Percentiles rank a stretch among this genome's conserved stretches.
Conservation (phyloP, 108 stramenopile species). For the Fragilaria crotonensis region DNA sequence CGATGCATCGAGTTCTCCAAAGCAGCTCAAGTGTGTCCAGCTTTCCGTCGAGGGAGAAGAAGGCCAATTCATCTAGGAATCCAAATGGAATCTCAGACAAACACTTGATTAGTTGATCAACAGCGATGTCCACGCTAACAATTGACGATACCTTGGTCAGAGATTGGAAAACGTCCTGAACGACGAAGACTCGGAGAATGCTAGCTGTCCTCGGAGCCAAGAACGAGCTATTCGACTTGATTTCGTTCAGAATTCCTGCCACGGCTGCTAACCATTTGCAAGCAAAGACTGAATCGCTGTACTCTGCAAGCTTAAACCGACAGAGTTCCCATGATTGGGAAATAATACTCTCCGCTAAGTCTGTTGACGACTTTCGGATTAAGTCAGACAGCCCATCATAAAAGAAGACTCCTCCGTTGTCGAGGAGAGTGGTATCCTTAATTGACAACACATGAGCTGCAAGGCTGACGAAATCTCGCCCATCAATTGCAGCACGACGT, state of each 20-base stretch:
- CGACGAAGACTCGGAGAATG: conserved; percentile 30
- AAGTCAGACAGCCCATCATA: conserved; percentile 33
- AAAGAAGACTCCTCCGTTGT: conserved; percentile 21
- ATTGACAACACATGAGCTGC: conserved; percentile 24
- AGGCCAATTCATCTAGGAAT: conserved; percentile 12
- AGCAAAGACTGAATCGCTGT: conserved; percentile 15
- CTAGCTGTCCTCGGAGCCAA: conserved; percentile 41
- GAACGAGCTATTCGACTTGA: conserved; percentile 7
- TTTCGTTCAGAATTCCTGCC: conserved; percentile 15
- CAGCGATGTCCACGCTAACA: conserved; percentile 11
- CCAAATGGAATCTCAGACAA: conserved; percentile 14
- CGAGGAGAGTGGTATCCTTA: conserved; percentile 11
- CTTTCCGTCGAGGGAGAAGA: conserved; percentile 4
- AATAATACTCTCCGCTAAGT: conserved; percentile 29
- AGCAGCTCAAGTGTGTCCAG: background rate
- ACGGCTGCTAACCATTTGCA: conserved; percentile 12
- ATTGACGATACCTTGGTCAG: conserved; percentile 25
- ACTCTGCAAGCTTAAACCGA: conserved; percentile 18
- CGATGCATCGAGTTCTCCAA: background rate
- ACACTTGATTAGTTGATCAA: conserved; percentile 20
- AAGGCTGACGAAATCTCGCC: conserved; percentile 52
- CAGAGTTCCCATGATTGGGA: conserved; percentile 36
- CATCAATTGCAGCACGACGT: conserved; percentile 56
- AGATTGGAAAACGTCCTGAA: conserved; percentile 28
- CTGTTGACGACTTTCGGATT: conserved; percentile 39